phyloP scores from a whole-genome alignment of 768 basidiomycete species.

The Suillus decipiens region DNA sequence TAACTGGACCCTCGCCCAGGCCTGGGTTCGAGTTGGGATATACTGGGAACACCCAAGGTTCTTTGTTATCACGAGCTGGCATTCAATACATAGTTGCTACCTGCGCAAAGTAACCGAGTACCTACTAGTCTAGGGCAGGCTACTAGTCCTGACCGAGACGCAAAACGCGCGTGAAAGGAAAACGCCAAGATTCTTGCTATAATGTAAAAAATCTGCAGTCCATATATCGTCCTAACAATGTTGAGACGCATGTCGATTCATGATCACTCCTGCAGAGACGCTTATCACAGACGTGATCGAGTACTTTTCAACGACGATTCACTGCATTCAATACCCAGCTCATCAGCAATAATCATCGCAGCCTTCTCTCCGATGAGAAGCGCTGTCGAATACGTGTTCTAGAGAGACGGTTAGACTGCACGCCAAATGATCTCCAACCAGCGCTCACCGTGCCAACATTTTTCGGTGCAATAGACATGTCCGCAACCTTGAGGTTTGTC shows the following conservation, averaged over 20 bases:
- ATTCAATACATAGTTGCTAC: not conserved
- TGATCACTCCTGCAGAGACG: not conserved
- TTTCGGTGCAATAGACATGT: constrained; percentile 40
- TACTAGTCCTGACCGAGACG: not conserved
- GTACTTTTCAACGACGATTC: not conserved
- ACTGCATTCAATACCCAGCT: constrained; percentile 33
- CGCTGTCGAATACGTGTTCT: constrained; percentile 43
- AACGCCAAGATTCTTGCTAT: not conserved
- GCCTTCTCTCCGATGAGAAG: constrained; percentile 56
- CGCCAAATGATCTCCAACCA: not conserved
- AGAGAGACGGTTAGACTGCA: not conserved
- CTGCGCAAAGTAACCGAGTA: not conserved
- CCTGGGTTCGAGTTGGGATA: not conserved
- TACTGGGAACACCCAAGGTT: not conserved
- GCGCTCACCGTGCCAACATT: constrained; percentile 34
- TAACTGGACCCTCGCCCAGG: not conserved
- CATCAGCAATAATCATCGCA: constrained; percentile 55
- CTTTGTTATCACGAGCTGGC: not conserved
- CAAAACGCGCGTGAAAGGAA: not conserved
- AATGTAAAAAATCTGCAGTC: not conserved
- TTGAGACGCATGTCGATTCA: not conserved
- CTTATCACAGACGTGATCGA: not conserved
- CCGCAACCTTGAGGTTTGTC: constrained; percentile 58
- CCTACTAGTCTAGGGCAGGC: not conserved
- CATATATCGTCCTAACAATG: not conserved